phyloP scores from a whole-genome alignment of 2,329 filamentous ascomycete species.

The Cytospora schulzeri region DNA sequence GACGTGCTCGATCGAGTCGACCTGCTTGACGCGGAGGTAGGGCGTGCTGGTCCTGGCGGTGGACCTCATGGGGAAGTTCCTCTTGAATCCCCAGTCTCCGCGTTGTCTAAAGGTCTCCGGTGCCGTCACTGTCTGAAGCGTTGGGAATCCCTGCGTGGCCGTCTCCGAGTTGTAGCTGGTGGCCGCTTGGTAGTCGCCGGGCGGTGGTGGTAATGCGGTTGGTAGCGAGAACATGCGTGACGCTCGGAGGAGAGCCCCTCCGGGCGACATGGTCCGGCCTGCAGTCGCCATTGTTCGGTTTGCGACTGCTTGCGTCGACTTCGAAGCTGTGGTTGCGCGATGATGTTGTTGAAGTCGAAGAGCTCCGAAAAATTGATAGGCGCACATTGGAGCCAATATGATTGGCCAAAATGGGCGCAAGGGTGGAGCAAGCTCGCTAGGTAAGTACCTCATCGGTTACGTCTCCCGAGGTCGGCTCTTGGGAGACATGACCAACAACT shows the following conservation, averaged over 20 bases:
- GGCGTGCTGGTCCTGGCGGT: slow-evolving; percentile 74
- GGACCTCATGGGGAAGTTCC: slow-evolving; percentile 75
- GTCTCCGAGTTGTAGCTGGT: slow-evolving; percentile 61
- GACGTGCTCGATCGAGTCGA: slow-evolving; percentile 85
- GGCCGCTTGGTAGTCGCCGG: slow-evolving; percentile 49
- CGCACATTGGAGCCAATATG: neutral
- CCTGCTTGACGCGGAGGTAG: slow-evolving; percentile 71
- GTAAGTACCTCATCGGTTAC: neutral
- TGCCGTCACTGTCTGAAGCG: slow-evolving; percentile 79
- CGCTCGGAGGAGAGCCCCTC: slow-evolving; percentile 73
- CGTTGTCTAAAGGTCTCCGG: slow-evolving; percentile 69
- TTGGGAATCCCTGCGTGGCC: slow-evolving; percentile 78
- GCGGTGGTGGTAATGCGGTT: slow-evolving; percentile 67
- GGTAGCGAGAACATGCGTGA: slow-evolving; percentile 92
- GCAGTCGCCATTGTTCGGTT: slow-evolving; percentile 34
- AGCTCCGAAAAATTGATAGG: slow-evolving; percentile 19
- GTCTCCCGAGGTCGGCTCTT: neutral
- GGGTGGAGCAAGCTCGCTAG: neutral
- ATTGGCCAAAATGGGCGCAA: neutral
- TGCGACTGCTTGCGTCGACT: slow-evolving; percentile 17
- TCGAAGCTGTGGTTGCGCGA: neutral
- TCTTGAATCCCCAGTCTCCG: slow-evolving; percentile 93
- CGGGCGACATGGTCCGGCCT: slow-evolving; percentile 53
- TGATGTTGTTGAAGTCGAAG: slow-evolving; percentile 6
- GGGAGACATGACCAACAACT: neutral